Evolutionary conservation across 495 filamentous ascomycete species (phyloP).

Genomic region (Podospora pseudopauciseta): DNA sequence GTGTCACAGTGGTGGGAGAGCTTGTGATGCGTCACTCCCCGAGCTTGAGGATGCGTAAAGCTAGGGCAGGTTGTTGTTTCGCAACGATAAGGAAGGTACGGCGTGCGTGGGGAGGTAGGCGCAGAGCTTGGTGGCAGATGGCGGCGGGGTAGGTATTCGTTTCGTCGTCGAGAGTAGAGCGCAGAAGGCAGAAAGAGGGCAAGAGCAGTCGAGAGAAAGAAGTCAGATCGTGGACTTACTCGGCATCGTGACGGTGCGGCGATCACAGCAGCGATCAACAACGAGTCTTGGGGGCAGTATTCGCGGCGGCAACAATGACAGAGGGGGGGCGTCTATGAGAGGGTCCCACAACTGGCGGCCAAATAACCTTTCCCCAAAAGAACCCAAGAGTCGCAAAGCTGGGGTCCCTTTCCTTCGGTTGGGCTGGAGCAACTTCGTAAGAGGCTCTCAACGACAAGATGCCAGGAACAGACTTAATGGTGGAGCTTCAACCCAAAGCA

Average conservation of each 20-base stretch:
- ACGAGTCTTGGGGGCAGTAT: not conserved
- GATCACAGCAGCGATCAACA: slow-evolving; percentile 3
- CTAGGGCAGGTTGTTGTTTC: not conserved
- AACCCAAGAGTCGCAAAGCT: not conserved
- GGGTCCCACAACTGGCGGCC: slow-evolving; percentile 5
- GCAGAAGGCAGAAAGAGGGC: slow-evolving; percentile 16
- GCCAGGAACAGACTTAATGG: slow-evolving; percentile 1
- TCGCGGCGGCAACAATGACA: not conserved
- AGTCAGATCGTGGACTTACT: slow-evolving; percentile 25
- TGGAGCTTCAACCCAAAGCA: not conserved
- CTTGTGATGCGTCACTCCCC: slow-evolving; percentile 7
- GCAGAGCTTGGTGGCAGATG: not conserved
- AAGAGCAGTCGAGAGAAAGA: slow-evolving; percentile 17
- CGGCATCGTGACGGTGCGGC: slow-evolving; percentile 34
- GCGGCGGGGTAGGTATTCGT: not conserved
- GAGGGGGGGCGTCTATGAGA: not conserved
- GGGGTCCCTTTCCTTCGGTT: not conserved
- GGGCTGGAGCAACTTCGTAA: not conserved
- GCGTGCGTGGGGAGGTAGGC: too few species aligned
- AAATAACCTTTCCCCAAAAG: slow-evolving; percentile 2
- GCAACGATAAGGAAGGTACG: not conserved
- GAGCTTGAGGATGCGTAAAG: not conserved
- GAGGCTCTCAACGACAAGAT: not conserved
- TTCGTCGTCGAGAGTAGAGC: not conserved
- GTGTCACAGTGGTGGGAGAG: slow-evolving; percentile 5